Evolutionary conservation across 768 basidiomycete genomes (phyloP).

Genomic region (Lactarius trivialis): DNA sequence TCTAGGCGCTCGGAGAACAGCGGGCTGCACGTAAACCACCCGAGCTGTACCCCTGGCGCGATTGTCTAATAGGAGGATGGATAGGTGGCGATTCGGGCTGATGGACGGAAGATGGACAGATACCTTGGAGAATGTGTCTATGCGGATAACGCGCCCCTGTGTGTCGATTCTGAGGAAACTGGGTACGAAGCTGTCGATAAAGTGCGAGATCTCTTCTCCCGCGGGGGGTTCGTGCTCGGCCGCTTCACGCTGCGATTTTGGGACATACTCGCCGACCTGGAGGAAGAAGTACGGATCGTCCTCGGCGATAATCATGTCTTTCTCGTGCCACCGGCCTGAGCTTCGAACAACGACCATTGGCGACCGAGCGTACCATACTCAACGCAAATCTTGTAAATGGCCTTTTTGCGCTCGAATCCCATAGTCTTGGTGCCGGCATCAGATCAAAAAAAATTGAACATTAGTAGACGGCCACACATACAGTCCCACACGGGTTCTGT

Average conservation of each 20-base stretch:
- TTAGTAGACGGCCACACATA: constrained; percentile 30
- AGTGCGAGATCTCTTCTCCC: constrained; percentile 39
- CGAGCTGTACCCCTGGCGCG: constrained; percentile 69
- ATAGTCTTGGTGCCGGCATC: too few species aligned
- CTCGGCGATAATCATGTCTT: constrained; percentile 73
- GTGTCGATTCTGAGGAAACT: constrained; percentile 63
- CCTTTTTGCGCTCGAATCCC: constrained; percentile 51
- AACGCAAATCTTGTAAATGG: constrained; percentile 76
- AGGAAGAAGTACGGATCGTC: constrained; percentile 82
- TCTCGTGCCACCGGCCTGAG: constrained; percentile 33
- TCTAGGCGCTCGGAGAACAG: constrained; percentile 70
- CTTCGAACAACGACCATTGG: neutral
- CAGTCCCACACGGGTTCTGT: constrained; percentile 76
- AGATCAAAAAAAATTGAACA: too few species aligned
- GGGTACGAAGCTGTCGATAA: constrained; percentile 51
- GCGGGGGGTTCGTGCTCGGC: constrained; percentile 9
- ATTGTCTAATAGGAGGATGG: constrained; percentile 46
- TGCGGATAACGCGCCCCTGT: constrained; percentile 76
- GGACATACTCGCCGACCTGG: constrained; percentile 51
- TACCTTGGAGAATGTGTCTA: constrained; percentile 78
- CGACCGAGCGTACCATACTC: constrained; percentile 52
- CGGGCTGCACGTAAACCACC: constrained; percentile 75
- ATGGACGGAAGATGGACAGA: neutral
- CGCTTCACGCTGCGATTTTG: constrained; percentile 33
- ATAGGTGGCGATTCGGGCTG: constrained; percentile 11